Evolutionary conservation across 352 stramenopile genomes (phyloP).

Genomic region (Globisporangium takayamanum): DNA sequence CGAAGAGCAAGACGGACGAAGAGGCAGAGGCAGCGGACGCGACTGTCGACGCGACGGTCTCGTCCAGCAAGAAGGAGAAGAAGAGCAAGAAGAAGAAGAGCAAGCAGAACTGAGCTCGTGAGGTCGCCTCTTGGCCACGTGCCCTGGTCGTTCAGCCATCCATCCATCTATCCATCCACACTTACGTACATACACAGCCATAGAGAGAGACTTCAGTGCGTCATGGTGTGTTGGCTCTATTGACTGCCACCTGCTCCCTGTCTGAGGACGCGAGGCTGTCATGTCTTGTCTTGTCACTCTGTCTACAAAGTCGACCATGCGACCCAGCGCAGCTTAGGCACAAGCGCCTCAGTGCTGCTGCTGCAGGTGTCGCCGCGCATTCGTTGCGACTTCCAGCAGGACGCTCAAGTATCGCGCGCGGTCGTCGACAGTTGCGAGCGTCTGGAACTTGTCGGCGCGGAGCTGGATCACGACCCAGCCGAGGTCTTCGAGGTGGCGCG

Average conservation of each 20-base stretch:
- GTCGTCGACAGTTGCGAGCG: conserved; percentile 39
- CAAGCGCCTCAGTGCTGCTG: background rate
- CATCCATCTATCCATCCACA: no score
- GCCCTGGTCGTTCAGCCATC: background rate
- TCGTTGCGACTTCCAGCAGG: conserved; percentile 60
- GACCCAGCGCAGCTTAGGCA: background rate
- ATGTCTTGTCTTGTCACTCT: background rate
- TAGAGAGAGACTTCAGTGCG: no score
- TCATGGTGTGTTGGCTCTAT: background rate
- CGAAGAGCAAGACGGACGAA: conserved; percentile 10
- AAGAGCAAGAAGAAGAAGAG: conserved; percentile 37
- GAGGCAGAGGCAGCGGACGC: conserved; percentile 10
- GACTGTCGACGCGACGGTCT: background rate
- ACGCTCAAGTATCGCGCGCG: conserved; percentile 57
- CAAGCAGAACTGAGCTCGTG: conserved; percentile 12
- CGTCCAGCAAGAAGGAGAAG: conserved; percentile 14
- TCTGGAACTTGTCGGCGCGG: conserved; percentile 41
- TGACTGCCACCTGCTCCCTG: no score
- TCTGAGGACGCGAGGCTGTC: no score
- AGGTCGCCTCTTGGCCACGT: background rate
- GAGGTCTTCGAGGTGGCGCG: conserved; percentile 48
- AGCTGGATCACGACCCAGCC: conserved; percentile 72
- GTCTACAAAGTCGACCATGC: background rate
- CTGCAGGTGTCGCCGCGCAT: conserved; percentile 12
- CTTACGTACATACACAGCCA: no score